These are phyloP conservation scores for Blastobotrys raffinosifermentans DNA, from an alignment of 1,139 yeast species.

Conservation along the genomic window DNA sequence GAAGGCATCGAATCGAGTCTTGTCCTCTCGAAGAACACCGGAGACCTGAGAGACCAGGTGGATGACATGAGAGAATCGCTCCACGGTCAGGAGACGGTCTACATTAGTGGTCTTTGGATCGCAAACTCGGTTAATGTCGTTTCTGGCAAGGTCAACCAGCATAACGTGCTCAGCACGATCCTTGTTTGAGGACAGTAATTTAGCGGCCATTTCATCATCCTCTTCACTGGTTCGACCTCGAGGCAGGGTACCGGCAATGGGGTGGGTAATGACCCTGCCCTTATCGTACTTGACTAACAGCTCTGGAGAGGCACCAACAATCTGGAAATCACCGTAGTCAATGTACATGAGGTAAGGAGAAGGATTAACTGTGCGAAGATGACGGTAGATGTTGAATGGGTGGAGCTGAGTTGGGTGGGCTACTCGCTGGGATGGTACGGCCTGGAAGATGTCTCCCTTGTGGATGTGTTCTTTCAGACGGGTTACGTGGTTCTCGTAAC, in stretches of 20 bases:
- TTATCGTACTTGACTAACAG: constrained; percentile 78
- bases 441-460: constrained; percentile 92
- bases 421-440: constrained; percentile 95
- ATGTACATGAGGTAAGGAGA: constrained; percentile 94
- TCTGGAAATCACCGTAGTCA: constrained; percentile 85
- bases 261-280: constrained; percentile 82
- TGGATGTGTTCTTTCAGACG: constrained; percentile 72
- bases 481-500: constrained; percentile 78
- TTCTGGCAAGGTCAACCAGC: constrained; percentile 96
- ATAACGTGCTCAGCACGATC: constrained; percentile 97
- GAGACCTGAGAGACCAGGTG: constrained; percentile 93
- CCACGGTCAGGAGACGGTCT: constrained; percentile 81
- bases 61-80: constrained; percentile 95
- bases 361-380: constrained; percentile 91
- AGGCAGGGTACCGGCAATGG: constrained; percentile 92
- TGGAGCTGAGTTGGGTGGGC: constrained; percentile 92
- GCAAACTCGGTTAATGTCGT: constrained; percentile 92
- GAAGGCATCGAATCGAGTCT: constrained; percentile 92
- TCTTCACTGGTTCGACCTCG: constrained; percentile 89
- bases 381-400: constrained; percentile 94
- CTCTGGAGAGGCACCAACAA: constrained; percentile 97
- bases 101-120: constrained; percentile 78
- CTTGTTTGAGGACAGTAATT: constrained; percentile 70
- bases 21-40: constrained; percentile 76
- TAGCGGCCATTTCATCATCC: constrained; percentile 75